phyloP scores from a whole-genome alignment of 2,329 filamentous ascomycete genomes.

The Ophiostoma fasciatum region DNA sequence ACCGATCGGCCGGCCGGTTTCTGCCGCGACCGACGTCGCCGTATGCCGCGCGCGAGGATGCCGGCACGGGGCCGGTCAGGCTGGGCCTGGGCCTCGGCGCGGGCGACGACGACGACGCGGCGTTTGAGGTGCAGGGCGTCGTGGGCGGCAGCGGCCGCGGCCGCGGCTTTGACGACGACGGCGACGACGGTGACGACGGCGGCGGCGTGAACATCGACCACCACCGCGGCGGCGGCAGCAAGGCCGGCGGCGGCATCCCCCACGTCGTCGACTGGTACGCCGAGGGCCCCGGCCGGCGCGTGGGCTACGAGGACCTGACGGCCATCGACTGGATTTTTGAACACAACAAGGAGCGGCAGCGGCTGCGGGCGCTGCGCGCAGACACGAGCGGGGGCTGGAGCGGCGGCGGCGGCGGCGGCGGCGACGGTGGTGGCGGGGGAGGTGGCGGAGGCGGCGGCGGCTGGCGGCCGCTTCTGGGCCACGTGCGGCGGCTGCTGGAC shows the following conservation, averaged over 20 bases:
- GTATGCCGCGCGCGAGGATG: neutral
- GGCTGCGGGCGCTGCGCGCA: slow-evolving; percentile 61
- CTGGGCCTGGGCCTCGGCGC: neutral
- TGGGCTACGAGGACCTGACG: slow-evolving; percentile 90
- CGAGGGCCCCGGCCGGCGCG: slow-evolving; percentile 75
- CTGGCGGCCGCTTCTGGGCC: slow-evolving; percentile 47
- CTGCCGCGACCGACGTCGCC: too few relatives aligned
- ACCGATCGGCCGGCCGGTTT: too few relatives aligned
- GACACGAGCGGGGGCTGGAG: slow-evolving; percentile 45
- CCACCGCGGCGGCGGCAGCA: slow-evolving; percentile 20
- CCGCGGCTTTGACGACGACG: neutral
- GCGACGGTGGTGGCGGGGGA: too few relatives aligned
- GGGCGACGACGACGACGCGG: neutral
- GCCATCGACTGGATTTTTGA: slow-evolving; percentile 99
- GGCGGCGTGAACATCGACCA: slow-evolving; percentile 2
- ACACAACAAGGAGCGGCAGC: slow-evolving; percentile 88
- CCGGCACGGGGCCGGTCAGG: too few relatives aligned
- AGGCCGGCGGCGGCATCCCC: neutral
- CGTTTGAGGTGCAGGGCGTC: slow-evolving; percentile 5
- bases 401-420: slow-evolving; percentile 28
- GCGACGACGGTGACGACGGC: neutral
- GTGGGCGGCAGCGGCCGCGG: neutral
- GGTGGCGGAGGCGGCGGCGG: slow-evolving; percentile 29
- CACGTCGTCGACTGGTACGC: slow-evolving; percentile 59
- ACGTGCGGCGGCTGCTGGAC: slow-evolving; percentile 60